Base-by-base conservation (phyloP, 345 rosid genomes). In the Lumnitzera racemosa region DNA sequence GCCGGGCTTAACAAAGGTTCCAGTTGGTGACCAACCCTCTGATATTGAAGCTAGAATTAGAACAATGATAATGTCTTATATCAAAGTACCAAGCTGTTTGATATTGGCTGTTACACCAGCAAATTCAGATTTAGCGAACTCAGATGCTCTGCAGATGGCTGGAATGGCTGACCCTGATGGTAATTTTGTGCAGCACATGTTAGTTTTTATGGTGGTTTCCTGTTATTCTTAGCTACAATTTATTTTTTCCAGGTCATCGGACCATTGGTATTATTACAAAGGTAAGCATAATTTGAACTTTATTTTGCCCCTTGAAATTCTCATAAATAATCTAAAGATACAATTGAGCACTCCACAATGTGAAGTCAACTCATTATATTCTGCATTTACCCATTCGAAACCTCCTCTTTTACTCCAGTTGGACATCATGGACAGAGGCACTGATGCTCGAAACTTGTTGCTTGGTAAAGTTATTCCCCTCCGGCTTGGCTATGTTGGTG, bases 351-450 rank as follows among this genome's bases (percentile, higher is more conserved):
- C 31, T 27, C 31, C 31, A 27, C 31, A 27, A 27, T 5, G 5
- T 27, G 31, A 27, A 27, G 31, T 27, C 31, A 27, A 27, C 31
- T 27, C 31, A 23, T 53, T 49, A 16, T 16, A 14, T 23, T 53
- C 2, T 24, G 24, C 24, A 16, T 24, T 7, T 49, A 16, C 9
- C 15, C 5, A 23, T 2, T 53, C 4, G 23, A 13, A 46, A 43
- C 2, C 53, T 70, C 51, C 46, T 55, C 31, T 69, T 47, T 75
- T 61, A 57, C 43, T 70, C 62, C 86, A 89, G 98, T 74, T 92
- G 76, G 98, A 92, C 74, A 89, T 92, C 58, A 92, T 92, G 98
- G 98, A 92, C 76, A 82, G 98, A 85, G 98, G 98, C 72, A 92
- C 98, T 57, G 94, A 89, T 73, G 96, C 96, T 46, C 86, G 96